Base-by-base conservation (phyloP, 1,284 basidiomycete species). In the Inonotus hispidus region DNA sequence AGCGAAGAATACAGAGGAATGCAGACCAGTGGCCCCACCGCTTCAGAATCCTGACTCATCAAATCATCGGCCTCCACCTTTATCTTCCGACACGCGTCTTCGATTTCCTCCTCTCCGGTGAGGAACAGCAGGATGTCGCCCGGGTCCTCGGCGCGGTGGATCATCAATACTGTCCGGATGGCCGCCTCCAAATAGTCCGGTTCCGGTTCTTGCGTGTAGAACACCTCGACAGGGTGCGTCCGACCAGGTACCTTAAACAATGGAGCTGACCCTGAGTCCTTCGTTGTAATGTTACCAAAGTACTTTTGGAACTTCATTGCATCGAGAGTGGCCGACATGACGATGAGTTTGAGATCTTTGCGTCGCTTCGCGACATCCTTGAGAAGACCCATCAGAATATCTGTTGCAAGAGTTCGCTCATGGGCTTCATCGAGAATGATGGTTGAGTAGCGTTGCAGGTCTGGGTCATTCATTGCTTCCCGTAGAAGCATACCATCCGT, bases 361-460 rank as follows among this genome's bases (percentile, higher is more conserved):
- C 97, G 87, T 63, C 85, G 83, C 70, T 86, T 88, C 1, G 90
- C 90, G 16, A 99, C 85, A 64, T 79, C 69, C 70, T 91, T 86
- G 29, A 89, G 76, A 14, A 98, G 80, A 66, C 96, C 95, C 93
- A 99, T 98, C 53, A 99, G 88, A 67, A 99, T 95, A 75, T 99
- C 97, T 38, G 97, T 99, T 0, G 97, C 94, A 27, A 99, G 82
- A 0, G 97, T 99, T 66, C 97, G 88, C 77, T 99, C 97, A 79
- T 99, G 97, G 5, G 94, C 97, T 78, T 99, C 97, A 73, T 99
- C 97, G 62, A 99, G 87, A 68, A 99, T 98, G 74, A 99, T 93
- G 16, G 95, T 97, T 37, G 93, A 95, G 76, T 99, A 99, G 11
- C 93, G 85, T 53, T 83, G 80, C 29, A 98, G 84, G 53, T 87